phyloP scores from a whole-genome alignment of 495 filamentous ascomycete genomes.

The Podospora tetraspora region DNA sequence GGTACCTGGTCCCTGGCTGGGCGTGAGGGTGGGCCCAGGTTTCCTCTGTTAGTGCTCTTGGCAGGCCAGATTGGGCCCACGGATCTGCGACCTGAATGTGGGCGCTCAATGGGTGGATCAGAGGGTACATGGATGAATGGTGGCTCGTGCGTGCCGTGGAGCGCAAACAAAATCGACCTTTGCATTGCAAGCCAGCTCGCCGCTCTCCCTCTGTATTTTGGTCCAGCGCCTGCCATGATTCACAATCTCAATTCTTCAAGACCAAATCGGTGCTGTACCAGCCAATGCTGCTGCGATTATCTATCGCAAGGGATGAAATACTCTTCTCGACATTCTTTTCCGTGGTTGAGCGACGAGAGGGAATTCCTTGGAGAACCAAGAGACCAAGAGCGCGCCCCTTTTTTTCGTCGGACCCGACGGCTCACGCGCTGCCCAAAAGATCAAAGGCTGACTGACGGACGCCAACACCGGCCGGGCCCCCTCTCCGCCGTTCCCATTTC shows the following conservation, averaged over 20 bases:
- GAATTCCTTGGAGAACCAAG: background rate
- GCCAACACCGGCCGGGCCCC: background rate
- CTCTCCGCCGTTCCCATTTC: background rate
- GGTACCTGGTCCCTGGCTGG: background rate
- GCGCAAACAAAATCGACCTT: background rate
- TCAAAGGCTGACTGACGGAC: background rate
- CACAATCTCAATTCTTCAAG: background rate
- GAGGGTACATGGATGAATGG: slow-evolving; percentile 3
- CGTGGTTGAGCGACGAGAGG: background rate
- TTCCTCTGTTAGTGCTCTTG: slow-evolving; percentile 7
- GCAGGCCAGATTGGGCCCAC: slow-evolving; percentile 20
- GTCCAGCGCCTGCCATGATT: background rate
- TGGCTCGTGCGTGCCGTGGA: background rate
- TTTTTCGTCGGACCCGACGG: background rate
- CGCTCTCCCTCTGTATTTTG: background rate
- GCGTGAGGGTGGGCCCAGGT: background rate
- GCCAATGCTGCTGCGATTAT: no score
- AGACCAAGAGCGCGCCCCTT: background rate
- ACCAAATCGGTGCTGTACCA: background rate
- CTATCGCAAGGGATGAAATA: background rate
- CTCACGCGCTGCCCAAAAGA: background rate
- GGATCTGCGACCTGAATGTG: background rate
- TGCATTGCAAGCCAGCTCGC: background rate
- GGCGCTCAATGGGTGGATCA: background rate
- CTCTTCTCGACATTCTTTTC: background rate